phyloP scores from a whole-genome alignment of 345 rosid genomes.

The Carallia brachiata region DNA sequence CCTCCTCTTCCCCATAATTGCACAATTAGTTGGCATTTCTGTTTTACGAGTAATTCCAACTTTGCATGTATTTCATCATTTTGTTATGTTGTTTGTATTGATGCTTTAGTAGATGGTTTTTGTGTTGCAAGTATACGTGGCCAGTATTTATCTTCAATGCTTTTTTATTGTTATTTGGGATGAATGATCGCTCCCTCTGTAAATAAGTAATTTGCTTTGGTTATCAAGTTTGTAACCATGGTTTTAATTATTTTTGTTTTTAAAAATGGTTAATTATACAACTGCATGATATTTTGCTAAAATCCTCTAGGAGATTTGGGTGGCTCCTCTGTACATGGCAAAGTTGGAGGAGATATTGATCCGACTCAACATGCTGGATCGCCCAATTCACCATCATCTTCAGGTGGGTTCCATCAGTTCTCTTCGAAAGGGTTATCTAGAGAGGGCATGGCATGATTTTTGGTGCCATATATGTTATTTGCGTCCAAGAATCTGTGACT shows the following conservation, averaged over 20 bases:
- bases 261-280: not conserved
- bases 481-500: slow-evolving; percentile 52
- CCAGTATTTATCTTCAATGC: too few relatives aligned
- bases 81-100: too few relatives aligned
- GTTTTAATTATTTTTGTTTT: not conserved
- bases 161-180: too few relatives aligned
- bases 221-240: too few relatives aligned
- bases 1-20: too few relatives aligned
- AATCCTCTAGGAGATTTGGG: slow-evolving; percentile 37
- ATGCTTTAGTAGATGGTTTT: too few relatives aligned
- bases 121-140: too few relatives aligned
- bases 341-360: slow-evolving; percentile 50
- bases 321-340: slow-evolving; percentile 71
- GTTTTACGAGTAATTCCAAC: too few relatives aligned
- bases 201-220: too few relatives aligned
- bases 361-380: slow-evolving; percentile 58
- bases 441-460: slow-evolving; percentile 52
- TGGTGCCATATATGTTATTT: slow-evolving; percentile 71
- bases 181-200: too few relatives aligned
- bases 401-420: slow-evolving; percentile 99
- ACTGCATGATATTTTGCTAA: not conserved
- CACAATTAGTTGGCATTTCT: too few relatives aligned
- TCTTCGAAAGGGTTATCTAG: slow-evolving; percentile 82
- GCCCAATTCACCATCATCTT: slow-evolving; percentile 93
- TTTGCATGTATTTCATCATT: too few relatives aligned